Base-by-base conservation (phyloP, 1,139 yeast species). In the Debaryomyces singareniensis region DNA sequence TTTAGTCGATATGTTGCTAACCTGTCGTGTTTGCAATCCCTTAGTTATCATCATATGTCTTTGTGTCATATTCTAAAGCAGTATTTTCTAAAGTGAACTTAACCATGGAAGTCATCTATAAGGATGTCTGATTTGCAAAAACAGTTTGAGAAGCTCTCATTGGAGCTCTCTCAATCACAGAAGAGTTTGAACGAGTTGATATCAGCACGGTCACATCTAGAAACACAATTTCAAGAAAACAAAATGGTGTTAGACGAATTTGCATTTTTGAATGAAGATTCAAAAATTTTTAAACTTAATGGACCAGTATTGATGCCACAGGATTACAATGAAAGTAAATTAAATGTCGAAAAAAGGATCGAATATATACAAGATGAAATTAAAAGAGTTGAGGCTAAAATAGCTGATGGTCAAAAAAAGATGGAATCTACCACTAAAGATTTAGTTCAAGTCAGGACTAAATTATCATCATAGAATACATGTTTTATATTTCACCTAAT, bases 281-380 rank as follows among this genome's bases (percentile, higher is more conserved):
- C 93, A 12, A 83, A 82, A 44, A 79, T 91, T 23, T 91, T 75
- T 61, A 91, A 91, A 55, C 69, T 89, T 41, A 83, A 91, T 13
- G 98, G 98, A 1, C 95, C 96, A 7, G 87, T 89, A 5, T 67
- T 91, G 38, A 67, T 91, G 38, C 96, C 96, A 2, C 96, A 89
- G 49, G 95, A 87, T 33, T 74, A 72, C 40, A 54, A 54, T 10
- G 97, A 91, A 53, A 95, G 97, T 21, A 74, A 76, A 43, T 45
- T 72, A 47, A 91, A 89, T 48, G 96, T 91, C 22, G 72, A 68
- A 20, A 91, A 89, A 55, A 79, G 98, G 54, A 69, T 91, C 29
- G 96, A 87, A 53, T 91, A 85, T 46, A 91, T 91, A 32, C 66
- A 73, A 40, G 66, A 65, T 21, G 97, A 91, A 57, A 84, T 91